Evolutionary conservation across 78 protist species (phyloP).

Genomic region (Cavenderia fasciculata): DNA sequence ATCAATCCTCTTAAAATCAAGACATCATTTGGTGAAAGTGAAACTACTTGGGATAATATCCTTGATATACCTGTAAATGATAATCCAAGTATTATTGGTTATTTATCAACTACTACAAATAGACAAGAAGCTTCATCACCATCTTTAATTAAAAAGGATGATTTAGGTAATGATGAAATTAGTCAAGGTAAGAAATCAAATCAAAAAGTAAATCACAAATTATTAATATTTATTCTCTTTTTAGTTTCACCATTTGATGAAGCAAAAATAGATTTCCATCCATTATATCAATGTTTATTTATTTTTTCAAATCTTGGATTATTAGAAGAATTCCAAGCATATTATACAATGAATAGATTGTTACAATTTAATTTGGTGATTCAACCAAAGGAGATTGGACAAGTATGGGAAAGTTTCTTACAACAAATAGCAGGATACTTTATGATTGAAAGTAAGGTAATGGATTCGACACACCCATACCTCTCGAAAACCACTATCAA

Average conservation of each 20-base stretch:
- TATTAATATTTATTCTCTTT: background rate
- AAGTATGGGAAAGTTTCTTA: constrained; percentile 51
- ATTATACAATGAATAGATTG: constrained; percentile 51
- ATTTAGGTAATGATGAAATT: background rate
- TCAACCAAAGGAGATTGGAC: constrained; percentile 69
- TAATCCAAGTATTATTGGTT: constrained; percentile 32
- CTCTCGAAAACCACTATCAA: constrained; percentile 42
- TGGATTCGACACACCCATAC: constrained; percentile 51
- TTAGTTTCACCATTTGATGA: constrained; percentile 69
- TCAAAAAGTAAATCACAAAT: no score
- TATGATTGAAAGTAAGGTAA: constrained; percentile 65
- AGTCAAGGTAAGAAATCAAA: background rate
- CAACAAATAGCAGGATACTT: constrained; percentile 75
- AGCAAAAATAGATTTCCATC: constrained; percentile 44
- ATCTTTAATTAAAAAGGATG: background rate
- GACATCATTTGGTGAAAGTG: constrained; percentile 71
- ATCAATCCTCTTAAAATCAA: constrained; percentile 68
- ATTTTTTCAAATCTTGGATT: constrained; percentile 40
- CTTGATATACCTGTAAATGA: constrained; percentile 15
- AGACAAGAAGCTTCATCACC: background rate
- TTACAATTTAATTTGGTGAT: constrained; percentile 47
- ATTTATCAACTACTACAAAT: constrained; percentile 3
- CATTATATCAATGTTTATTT: constrained; percentile 68
- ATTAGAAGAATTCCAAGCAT: constrained; percentile 48
- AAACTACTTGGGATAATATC: constrained; percentile 51